Evolutionary conservation across 768 basidiomycete species (phyloP), one percentile per base, ranked within the genome.

Genomic region (Cystobasidium ongulense): DNA sequence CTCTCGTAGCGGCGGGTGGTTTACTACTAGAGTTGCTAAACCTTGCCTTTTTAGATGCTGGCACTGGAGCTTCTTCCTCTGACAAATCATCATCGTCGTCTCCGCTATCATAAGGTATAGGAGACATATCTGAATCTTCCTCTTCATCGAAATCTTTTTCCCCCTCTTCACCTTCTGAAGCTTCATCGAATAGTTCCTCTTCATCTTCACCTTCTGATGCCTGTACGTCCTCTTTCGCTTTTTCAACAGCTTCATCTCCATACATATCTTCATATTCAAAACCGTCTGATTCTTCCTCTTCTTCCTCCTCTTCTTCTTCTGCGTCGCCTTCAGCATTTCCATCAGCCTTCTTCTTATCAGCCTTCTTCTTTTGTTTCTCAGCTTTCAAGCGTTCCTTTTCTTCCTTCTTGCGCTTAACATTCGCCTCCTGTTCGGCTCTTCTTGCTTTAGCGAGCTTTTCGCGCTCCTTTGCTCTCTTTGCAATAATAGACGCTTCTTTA

Each of bases 361-460:
- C 76, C 64, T 76, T 76, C 71, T 80, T 80, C 46, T 77, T 74
- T 46, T 72, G 54, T 74, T 67, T 73, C 7, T 61, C 76, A 64
- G 77, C 77, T 72, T 75, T 76, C 72, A 81, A 80, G 7, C 77
- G 78, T 5, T 84, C 85, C 80, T 88, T 88, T 83, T 98, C 79
- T 8, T 84, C 85, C 81, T 89, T 89, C 83, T 98, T 99, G 61
- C 88, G 85, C 61, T 86, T 85, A 4, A 98, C 90, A 81, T 98
- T 99, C 67, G 86, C 85, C 80, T 92, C 93, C 80, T 98, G 96
- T 79, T 96, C 91, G 80, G 85, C 88, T 75, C 87, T 88, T 78
- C 89, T 90, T 27, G 87, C 89, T 1, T 87, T 88, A 79, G 93
- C 90, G 29, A 88, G 86, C 29, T 86, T 86, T 78, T 89, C 88